phyloP scores from a whole-genome alignment of 257 asterid genomes.

The Perilla frutescens region DNA sequence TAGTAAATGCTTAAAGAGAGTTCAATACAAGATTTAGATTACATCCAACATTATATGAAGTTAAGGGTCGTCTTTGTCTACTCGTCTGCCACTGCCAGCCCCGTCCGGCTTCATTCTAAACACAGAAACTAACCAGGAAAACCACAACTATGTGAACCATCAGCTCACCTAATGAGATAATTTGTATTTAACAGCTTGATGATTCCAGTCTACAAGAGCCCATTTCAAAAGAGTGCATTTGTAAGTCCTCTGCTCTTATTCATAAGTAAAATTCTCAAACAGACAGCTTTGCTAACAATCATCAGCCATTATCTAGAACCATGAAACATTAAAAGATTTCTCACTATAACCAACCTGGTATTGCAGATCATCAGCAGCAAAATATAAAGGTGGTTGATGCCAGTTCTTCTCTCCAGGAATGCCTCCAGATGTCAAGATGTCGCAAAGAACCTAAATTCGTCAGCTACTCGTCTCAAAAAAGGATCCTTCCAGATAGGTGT shows the following conservation, averaged over 20 bases:
- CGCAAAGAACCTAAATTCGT: constrained; percentile 59
- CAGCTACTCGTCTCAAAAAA: constrained; percentile 29
- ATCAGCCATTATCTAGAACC: no score
- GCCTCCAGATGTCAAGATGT: constrained; percentile 66
- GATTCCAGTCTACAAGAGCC: no score
- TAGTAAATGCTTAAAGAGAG: no score
- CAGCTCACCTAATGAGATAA: no score
- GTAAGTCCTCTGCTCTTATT: no score
- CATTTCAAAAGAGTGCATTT: no score
- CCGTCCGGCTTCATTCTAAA: background rate
- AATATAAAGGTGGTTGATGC: constrained; percentile 60
- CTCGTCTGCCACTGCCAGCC: no score
- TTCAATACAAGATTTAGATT: no score
- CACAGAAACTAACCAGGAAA: background rate
- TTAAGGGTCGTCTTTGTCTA: background rate
- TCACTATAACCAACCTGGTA: constrained; percentile 54
- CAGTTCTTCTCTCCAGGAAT: constrained; percentile 50
- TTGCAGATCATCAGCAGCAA: constrained; percentile 72
- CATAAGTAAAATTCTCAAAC: no score
- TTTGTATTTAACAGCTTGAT: no score
- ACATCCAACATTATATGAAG: background rate
- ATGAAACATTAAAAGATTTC: background rate
- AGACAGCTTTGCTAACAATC: no score
- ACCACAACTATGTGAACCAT: no score
- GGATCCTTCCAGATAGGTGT: background rate